Evolutionary conservation across 768 basidiomycete species (phyloP).

Genomic region (Tremella yokohamensis): DNA sequence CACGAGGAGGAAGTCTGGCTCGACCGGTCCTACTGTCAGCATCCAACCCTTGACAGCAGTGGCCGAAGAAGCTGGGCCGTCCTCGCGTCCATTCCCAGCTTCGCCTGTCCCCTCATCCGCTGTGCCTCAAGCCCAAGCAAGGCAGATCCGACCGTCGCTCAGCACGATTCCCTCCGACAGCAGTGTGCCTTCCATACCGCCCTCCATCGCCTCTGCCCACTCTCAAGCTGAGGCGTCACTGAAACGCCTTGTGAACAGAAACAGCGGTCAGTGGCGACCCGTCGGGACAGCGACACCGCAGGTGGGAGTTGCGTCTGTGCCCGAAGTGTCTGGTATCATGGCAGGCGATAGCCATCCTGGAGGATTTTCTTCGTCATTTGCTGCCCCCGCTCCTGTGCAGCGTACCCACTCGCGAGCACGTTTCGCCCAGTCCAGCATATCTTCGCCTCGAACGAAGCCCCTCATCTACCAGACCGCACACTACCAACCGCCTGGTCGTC

Average conservation of each 20-base stretch:
- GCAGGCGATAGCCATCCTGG: not conserved
- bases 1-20: constrained; percentile 10
- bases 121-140: not conserved
- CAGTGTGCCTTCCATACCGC: constrained; percentile 4
- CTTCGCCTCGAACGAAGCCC: constrained; percentile 20
- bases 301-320: constrained; percentile 40
- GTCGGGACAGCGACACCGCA: constrained; percentile 38
- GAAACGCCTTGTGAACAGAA: constrained; percentile 18
- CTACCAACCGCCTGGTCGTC: constrained; percentile 21
- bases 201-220: constrained; percentile 14
- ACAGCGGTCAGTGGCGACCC: constrained; percentile 37
- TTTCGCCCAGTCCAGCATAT: constrained; percentile 10
- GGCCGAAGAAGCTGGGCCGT: constrained; percentile 5
- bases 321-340: constrained; percentile 25
- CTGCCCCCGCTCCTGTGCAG: constrained; percentile 9
- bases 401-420: constrained; percentile 13
- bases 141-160: not conserved
- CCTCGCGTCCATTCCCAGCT: not conserved
- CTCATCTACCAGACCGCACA: constrained; percentile 25
- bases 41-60: constrained; percentile 7
- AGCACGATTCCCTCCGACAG: constrained; percentile 1
- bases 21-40: constrained; percentile 8
- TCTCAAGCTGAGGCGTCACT: constrained; percentile 8
- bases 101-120: not conserved
- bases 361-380: not conserved